Base-by-base conservation (phyloP, 2,329 filamentous ascomycete species). In the Colletotrichum sp. region DNA sequence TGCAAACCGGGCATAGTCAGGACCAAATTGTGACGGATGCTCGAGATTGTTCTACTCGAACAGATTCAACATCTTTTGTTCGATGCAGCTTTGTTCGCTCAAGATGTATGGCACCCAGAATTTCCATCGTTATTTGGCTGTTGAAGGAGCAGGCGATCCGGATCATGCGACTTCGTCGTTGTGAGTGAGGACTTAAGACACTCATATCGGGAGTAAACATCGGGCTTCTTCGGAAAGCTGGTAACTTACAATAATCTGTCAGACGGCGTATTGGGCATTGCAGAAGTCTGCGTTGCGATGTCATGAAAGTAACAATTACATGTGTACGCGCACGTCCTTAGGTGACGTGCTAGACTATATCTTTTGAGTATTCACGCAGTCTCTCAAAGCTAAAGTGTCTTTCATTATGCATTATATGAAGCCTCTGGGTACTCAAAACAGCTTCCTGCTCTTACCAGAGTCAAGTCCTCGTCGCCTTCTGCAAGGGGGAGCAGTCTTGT, bases 401-500 rank as follows among this genome's bases (percentile, higher is more conserved):
- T 24, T 52, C 43, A 21, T 52, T 21, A 52, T 13, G 43, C n/a
- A 52, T 21, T 52, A 8, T 8, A 52, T 21, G 43, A 52, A 21
- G 43, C n/a, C n/a, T 52, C n/a, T 13, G n/a, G 43, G 12, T 21
- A 52, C n/a, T 52, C n/a, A 75, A 43, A 70, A 62, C 15, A 76
- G 66, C 15, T 48, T 66, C 30, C 65, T 71, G 66, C 74, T 76
- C 61, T 75, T 66, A 16, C 60, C 61, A 34, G 62, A 55, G 36
- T 43, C 55, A 7, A 75, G 24, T 9, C 65, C 18, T n/a, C 71
- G 60, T 55, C 74, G 66, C 13, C 74, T 76, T 16, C 66, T 70
- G 71, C 71, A 74, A 18, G 74, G 71, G 21, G 74, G 28, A 12
- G 71, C 74, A 21, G 74, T 76, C 61, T 66, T 71, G 77, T 84